These are phyloP conservation scores for Aspergillus affinis DNA, from an alignment of 495 filamentous ascomycete species.

Conservation along the genomic window DNA sequence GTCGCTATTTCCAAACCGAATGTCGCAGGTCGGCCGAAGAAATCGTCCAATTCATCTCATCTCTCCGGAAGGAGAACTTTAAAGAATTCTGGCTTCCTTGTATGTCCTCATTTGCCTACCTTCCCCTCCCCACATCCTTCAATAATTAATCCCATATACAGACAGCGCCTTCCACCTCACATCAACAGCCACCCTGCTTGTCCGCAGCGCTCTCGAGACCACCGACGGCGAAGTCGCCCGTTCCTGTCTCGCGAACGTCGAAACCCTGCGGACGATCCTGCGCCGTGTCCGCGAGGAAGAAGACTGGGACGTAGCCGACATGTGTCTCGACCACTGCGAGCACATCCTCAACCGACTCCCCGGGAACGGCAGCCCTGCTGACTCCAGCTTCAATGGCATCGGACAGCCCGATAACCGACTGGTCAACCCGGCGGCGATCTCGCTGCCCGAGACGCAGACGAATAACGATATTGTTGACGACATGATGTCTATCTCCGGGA, in stretches of 20 bases:
- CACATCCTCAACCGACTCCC: constrained; percentile 46
- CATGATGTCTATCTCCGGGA: constrained; percentile 52
- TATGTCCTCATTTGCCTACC: constrained; percentile 17
- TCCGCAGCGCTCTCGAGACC: constrained; percentile 49
- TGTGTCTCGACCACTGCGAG: constrained; percentile 55
- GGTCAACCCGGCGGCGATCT: constrained; percentile 46
- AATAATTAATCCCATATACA: constrained; percentile 25
- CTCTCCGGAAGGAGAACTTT: constrained; percentile 43
- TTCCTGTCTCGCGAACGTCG: constrained; percentile 44
- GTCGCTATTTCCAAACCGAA: constrained; percentile 51
- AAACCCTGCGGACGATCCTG: constrained; percentile 43
- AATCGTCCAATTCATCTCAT: constrained; percentile 53
- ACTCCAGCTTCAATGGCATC: constrained; percentile 7
- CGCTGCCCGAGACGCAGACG: constrained; percentile 47
- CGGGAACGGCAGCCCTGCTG: constrained; percentile 19
- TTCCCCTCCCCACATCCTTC: not conserved
- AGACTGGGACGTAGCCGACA: constrained; percentile 55
- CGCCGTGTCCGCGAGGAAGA: constrained; percentile 52
- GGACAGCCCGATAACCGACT: constrained; percentile 28
- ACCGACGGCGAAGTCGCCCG: constrained; percentile 40
- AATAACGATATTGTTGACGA: constrained; percentile 53
- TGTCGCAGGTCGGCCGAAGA: constrained; percentile 50
- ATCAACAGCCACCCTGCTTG: constrained; percentile 47
- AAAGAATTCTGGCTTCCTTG: constrained; percentile 52
- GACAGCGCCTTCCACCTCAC: constrained; percentile 52